These are phyloP conservation scores for Globisporangium paddicum DNA, from an alignment of 352 stramenopile species.

Conservation along the genomic window DNA sequence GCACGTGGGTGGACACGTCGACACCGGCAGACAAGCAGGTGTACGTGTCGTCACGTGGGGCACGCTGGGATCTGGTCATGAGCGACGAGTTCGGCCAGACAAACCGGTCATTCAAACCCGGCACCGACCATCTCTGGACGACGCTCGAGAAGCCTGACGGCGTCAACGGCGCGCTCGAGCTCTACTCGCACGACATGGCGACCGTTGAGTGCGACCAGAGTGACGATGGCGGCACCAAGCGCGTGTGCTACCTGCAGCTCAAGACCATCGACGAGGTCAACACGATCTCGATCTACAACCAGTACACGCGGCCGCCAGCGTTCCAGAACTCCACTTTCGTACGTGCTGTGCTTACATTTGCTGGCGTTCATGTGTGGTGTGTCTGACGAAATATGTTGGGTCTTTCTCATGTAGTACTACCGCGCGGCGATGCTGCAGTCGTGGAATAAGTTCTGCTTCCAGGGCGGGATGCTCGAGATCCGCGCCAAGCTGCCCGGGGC, in stretches of 20 bases:
- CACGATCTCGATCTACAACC: slow-evolving; percentile 66
- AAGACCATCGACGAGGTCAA: slow-evolving; percentile 48
- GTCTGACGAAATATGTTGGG: too few relatives aligned
- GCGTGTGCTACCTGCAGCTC: slow-evolving; percentile 52
- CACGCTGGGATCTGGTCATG: slow-evolving; percentile 1
- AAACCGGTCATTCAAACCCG: slow-evolving; percentile 11
- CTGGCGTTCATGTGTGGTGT: too few relatives aligned
- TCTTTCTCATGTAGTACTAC: slow-evolving; percentile 11
- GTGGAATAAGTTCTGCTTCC: slow-evolving; percentile 97
- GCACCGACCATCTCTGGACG: slow-evolving; percentile 54
- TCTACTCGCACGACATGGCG: slow-evolving; percentile 65
- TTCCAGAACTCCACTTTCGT: slow-evolving; percentile 52
- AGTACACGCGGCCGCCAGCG: slow-evolving; percentile 44
- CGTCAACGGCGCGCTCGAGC: slow-evolving; percentile 56
- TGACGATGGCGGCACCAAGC: slow-evolving; percentile 14
- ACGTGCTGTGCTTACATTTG: slow-evolving; percentile 12
- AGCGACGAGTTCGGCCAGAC: slow-evolving; percentile 5
- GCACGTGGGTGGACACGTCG: slow-evolving; percentile 1
- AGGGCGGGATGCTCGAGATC: slow-evolving; percentile 92
- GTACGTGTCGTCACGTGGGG: too few relatives aligned
- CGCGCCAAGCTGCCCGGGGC: slow-evolving; percentile 87
- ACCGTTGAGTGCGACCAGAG: slow-evolving; percentile 37
- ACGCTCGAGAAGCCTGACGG: slow-evolving; percentile 67
- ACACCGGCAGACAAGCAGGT: neutral
- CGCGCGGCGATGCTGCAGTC: slow-evolving; percentile 84